A percentile compares a stretch with the other conserved stretches of the same genome.
phyloP scores from a whole-genome alignment of 305 asterid genomes.

The Fraxinus ornus region DNA sequence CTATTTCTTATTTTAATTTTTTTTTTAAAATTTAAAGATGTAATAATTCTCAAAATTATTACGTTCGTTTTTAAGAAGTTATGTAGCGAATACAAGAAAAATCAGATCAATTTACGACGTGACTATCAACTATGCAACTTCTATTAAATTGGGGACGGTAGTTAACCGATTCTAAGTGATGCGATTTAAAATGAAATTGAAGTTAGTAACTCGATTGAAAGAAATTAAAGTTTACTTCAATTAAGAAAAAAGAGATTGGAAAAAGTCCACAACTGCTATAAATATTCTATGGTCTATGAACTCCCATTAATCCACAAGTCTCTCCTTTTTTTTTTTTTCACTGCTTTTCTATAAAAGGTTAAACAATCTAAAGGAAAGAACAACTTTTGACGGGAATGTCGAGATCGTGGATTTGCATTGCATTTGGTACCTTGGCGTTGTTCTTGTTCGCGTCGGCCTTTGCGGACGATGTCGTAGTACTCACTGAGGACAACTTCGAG shows the following conservation, averaged over 20 bases:
- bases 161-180: not conserved
- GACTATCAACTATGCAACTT: not conserved
- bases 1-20: too few species aligned
- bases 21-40: too few species aligned
- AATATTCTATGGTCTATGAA: not conserved
- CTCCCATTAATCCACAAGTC: not conserved
- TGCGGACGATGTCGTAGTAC: slow-evolving; percentile 69
- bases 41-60: too few species aligned
- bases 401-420: slow-evolving; percentile 46
- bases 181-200: not conserved
- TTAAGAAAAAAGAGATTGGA: not conserved
- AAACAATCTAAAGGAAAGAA: not conserved
- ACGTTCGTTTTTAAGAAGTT: too few species aligned
- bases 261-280: not conserved
- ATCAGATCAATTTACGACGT: too few species aligned
- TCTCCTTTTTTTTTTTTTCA: not conserved
- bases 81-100: too few species aligned
- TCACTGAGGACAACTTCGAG: slow-evolving; percentile 79
- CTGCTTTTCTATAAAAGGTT: not conserved
- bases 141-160: not conserved
- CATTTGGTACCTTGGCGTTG: slow-evolving; percentile 38
- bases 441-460: slow-evolving; percentile 41
- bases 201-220: too few species aligned
- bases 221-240: too few species aligned
- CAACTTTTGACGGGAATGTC: slow-evolving; percentile 35